A percentile compares a stretch with the other conserved stretches of the same genome.
Evolutionary conservation across 352 stramenopile genomes (phyloP).

Genomic region (Pythium rhizo-oryzae): DNA sequence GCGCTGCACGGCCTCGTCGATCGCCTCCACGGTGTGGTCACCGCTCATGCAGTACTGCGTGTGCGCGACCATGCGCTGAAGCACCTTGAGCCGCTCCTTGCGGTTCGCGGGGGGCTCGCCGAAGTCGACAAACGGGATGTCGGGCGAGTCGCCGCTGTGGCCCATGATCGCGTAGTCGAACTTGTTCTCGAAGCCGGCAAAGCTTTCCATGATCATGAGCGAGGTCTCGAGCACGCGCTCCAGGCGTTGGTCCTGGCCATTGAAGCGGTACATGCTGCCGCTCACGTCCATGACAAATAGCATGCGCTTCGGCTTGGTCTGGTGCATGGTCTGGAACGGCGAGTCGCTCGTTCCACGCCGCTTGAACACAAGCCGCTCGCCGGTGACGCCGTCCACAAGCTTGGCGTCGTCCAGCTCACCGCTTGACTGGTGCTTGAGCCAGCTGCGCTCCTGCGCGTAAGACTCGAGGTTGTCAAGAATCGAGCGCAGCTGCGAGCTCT

Average conservation of each 20-base stretch:
- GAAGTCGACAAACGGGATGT: constrained; percentile 93
- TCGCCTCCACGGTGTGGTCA: constrained; percentile 94
- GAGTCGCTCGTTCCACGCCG: constrained; percentile 70
- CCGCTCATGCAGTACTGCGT: constrained; percentile 94
- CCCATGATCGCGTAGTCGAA: constrained; percentile 94
- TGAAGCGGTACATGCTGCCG: constrained; percentile 94
- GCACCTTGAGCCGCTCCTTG: constrained; percentile 89
- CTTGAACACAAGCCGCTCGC: constrained; percentile 94
- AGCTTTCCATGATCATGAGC: constrained; percentile 96
- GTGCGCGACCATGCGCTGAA: constrained; percentile 95
- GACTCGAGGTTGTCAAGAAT: constrained; percentile 87
- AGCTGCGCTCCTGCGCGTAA: constrained; percentile 86
- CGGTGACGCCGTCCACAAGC: constrained; percentile 93
- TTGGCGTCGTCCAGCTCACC: constrained; percentile 96
- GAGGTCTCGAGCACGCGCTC: constrained; percentile 93
- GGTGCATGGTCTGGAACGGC: constrained; percentile 35
- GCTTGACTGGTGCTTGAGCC: constrained; percentile 92
- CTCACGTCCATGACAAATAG: constrained; percentile 94
- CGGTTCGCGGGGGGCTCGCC: constrained; percentile 78
- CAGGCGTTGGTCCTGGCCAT: constrained; percentile 92
- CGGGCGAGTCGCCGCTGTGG: constrained; percentile 89
- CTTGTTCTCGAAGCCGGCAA: constrained; percentile 88
- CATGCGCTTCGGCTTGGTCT: constrained; percentile 79
- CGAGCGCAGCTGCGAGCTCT: constrained; percentile 75
- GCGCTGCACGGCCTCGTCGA: constrained; percentile 75